Evolutionary conservation across 352 stramenopile genomes (phyloP), one percentile per base, ranked within the genome.

Genomic region (Globisporangium mamillatum): DNA sequence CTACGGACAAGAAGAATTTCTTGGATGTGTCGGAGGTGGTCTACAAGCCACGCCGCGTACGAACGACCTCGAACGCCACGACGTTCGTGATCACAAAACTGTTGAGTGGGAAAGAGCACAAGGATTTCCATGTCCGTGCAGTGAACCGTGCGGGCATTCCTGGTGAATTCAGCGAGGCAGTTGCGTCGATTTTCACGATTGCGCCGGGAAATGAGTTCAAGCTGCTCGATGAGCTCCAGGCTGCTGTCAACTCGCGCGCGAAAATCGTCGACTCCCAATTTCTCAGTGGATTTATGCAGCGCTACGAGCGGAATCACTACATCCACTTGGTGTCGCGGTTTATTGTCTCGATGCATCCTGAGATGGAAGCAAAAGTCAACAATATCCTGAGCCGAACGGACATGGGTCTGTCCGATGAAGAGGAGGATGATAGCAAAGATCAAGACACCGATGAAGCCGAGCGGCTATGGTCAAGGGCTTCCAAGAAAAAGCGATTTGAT

Each of bases 251-350:
- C 66, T 84, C 84, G 12, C 73, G 74, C n/a, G 76, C 80, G 0
- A 81, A 76, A 8, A 80, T 86, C 18, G 77, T 94, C 16, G 87
- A 94, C 60, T 94, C 87, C 1, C 73, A 79, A 25, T 92, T 94
- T 69, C 72, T 93, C 64, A 94, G 84, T 58, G 85, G 85, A 0
- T 94, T 94, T 59, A 88, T 90, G 76, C 87, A 94, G 67, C 81
- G 87, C 0, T 94, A 93, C 57, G 85, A 93, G 18, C 69, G 82
- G 0, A 69, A 81, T 0, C 75, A 92, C 58, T 94, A 92, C 56
- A 90, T 94, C 50, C 60, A 77, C 1, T 69, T 91, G 29, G 76
- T 94, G 0, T 90, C 86, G 41, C 69, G 70, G 4, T 90, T 89
- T 55, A 91, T 94, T n/a, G 29, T 87, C 1, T 68, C 69, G 1